Evolutionary conservation across 2,329 filamentous ascomycete genomes (phyloP).

Genomic region (Tolypocladium capitatum): DNA sequence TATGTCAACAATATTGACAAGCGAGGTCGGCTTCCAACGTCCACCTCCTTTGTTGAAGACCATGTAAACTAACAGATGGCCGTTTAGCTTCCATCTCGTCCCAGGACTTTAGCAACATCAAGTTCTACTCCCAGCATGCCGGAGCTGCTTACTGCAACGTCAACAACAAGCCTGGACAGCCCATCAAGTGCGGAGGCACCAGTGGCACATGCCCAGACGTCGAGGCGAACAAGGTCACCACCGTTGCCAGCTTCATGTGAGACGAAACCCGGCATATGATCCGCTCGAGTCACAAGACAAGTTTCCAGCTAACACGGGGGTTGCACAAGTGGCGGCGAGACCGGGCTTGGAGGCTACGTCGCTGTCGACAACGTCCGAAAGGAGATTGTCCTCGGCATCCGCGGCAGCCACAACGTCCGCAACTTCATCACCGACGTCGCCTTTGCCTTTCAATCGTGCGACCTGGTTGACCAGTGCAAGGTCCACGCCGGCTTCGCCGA

Average conservation of each 20-base stretch:
- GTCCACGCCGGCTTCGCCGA: slow-evolving; percentile 47
- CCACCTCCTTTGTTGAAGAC: neutral
- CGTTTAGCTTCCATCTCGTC: slow-evolving; percentile 10
- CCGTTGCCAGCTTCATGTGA: slow-evolving; percentile 29
- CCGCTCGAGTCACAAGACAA: neutral
- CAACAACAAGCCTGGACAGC: slow-evolving; percentile 21
- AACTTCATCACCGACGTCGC: slow-evolving; percentile 48
- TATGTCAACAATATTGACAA: slow-evolving; percentile 15
- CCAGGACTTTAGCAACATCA: slow-evolving; percentile 24
- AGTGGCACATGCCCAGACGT: slow-evolving; percentile 33
- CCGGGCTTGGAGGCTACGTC: slow-evolving; percentile 37
- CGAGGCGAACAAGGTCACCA: slow-evolving; percentile 26
- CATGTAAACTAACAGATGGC: neutral
- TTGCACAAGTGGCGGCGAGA: slow-evolving; percentile 20
- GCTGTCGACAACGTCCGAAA: slow-evolving; percentile 32
- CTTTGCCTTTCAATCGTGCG: slow-evolving; percentile 16
- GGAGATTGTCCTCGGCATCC: slow-evolving; percentile 46
- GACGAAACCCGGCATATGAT: slow-evolving; percentile 1
- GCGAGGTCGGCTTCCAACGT: slow-evolving; percentile 17
- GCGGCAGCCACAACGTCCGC: slow-evolving; percentile 42
- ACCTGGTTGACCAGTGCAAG: slow-evolving; percentile 27
- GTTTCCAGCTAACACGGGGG: slow-evolving; percentile 7
- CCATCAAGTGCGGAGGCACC: slow-evolving; percentile 29
- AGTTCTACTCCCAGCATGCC: slow-evolving; percentile 38
- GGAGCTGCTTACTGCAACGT: slow-evolving; percentile 42